Evolutionary conservation across 2,329 filamentous ascomycete species (phyloP), one percentile per base, ranked within the genome.

Genomic region (Alternaria angustiovoidea): DNA sequence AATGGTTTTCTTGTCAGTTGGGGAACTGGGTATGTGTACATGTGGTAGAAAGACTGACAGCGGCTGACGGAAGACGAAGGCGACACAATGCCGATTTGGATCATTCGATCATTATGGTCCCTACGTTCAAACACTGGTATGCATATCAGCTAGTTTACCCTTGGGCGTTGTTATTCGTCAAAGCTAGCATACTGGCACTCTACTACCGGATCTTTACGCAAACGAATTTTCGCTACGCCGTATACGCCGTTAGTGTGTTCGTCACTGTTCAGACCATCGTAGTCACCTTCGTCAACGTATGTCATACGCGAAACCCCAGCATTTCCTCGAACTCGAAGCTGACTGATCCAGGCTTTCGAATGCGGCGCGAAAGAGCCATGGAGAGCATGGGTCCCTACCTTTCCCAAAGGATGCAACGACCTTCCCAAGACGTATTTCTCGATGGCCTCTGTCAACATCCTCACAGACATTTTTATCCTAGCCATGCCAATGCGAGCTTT

Each of bases 131-230:
- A 9, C 43, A 47, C 11, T 47, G 43, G 43, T 72, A 71, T 51
- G 65, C 68, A 8, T 72, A 71, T 54, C 70, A 72, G 56, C 28
- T 71, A 22, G 53, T 71, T 7, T 71, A 71, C 28, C 68, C 70
- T 20, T 65, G 63, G 54, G 61, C 67, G 14, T 41, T 72, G 22
- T 60, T 67, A n/a, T 65, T 69, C 48, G 63, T 67, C 44, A 71
- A 70, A 42, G 62, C 63, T 2, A 70, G 67, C 26, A 67, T 71
- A 36, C 59, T 72, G n/a, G 65, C 67, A 8, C 59, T 70, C 11
- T 71, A 72, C 59, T 38, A 67, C 18, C 64, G 64, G 14, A 65
- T 70, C 26, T 70, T 69, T 49, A 58, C 44, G 4, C 59, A 67
- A 30, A 67, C 54, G 6, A 54, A 39, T 4, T 60, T 69, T 24